phyloP scores from a whole-genome alignment of 75 land plant species.

The Pseudotsuga menziesii region DNA sequence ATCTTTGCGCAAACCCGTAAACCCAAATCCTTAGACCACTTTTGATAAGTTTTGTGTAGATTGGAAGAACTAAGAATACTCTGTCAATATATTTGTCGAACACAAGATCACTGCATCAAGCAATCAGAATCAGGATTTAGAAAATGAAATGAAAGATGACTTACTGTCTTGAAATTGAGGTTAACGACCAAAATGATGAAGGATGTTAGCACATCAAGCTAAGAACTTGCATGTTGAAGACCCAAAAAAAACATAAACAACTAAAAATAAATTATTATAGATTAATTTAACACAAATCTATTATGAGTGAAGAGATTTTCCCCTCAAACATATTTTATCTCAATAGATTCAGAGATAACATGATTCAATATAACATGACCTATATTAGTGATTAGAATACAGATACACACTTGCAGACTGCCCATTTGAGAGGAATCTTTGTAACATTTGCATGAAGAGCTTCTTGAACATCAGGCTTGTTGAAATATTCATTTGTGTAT shows the following conservation, averaged over 20 bases:
- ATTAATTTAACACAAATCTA: too few relatives aligned
- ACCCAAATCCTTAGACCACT: too few relatives aligned
- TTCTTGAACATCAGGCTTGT: constrained; percentile 37
- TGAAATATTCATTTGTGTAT: constrained; percentile 44
- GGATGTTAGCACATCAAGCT: background rate
- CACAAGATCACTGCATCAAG: constrained; percentile 26
- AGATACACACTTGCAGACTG: constrained; percentile 39
- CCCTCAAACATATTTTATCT: constrained; percentile 9
- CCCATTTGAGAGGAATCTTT: constrained; percentile 29
- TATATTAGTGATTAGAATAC: too few relatives aligned
- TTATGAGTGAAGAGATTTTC: constrained; percentile 22
- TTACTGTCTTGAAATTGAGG: background rate
- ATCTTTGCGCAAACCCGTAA: constrained; percentile 33
- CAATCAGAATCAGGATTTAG: too few relatives aligned
- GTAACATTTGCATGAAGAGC: constrained; percentile 38
- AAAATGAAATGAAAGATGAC: background rate
- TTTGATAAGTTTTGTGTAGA: constrained; percentile 59
- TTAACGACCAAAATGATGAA: background rate
- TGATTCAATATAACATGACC: too few relatives aligned
- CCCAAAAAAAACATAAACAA: too few relatives aligned
- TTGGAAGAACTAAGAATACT: constrained; percentile 36
- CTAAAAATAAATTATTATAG: too few relatives aligned
- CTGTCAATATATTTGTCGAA: constrained; percentile 25
- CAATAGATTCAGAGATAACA: too few relatives aligned
- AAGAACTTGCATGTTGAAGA: too few relatives aligned